Evolutionary conservation across 495 filamentous ascomycete genomes (phyloP).

Genomic region (Podospora tetraspora): DNA sequence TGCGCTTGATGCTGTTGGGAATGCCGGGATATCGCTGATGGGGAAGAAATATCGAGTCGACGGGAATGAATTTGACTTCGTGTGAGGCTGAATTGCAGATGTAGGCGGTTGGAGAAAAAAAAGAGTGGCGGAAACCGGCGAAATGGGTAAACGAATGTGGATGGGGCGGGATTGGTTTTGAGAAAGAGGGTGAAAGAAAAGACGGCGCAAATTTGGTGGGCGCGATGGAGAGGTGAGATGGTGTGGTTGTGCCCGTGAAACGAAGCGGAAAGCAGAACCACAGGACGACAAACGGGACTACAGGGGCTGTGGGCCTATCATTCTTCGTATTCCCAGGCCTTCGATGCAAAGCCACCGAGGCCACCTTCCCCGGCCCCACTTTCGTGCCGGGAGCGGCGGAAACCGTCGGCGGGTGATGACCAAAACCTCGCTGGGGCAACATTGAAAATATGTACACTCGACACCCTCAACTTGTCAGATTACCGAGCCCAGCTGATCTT

Average conservation of each 20-base stretch:
- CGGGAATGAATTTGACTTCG: not conserved
- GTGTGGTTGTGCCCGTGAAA: conserved; percentile 2
- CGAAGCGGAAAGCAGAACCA: not conserved
- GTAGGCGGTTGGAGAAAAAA: not conserved
- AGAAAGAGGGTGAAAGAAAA: conserved; percentile 6
- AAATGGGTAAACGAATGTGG: not conserved
- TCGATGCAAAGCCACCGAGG: not conserved
- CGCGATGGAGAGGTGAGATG: conserved; percentile 3
- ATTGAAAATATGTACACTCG: not conserved
- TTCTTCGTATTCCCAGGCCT: not conserved
- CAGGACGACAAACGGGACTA: not conserved
- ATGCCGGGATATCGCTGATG: not conserved
- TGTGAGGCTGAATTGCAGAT: not conserved
- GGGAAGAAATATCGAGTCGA: not conserved
- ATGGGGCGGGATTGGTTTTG: not conserved
- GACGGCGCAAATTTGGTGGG: not conserved
- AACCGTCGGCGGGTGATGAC: not conserved
- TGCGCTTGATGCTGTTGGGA: not conserved
- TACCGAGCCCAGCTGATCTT: not conserved
- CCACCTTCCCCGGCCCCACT: not conserved
- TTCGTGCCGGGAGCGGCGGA: not conserved
- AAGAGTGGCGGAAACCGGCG: not conserved
- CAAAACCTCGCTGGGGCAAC: not conserved
- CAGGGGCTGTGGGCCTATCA: not conserved
- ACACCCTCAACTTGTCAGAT: not conserved